Conservation (phyloP, 768 basidiomycete species). For the Scleroderma citrinum region DNA sequence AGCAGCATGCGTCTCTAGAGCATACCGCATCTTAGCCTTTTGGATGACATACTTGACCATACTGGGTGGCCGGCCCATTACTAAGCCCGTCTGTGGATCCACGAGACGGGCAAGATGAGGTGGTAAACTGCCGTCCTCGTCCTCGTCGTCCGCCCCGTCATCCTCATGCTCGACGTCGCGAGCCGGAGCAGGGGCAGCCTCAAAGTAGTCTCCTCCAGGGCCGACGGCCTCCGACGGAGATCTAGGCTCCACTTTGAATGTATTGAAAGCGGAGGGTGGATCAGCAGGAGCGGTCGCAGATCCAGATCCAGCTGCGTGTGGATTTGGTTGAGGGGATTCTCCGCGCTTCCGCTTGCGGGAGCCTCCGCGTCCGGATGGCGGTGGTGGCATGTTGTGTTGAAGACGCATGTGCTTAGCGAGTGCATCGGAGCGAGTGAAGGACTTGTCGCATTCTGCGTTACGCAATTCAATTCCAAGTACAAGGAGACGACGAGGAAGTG, state of each 20-base stretch:
- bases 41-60: constrained; percentile 65
- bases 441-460: constrained; percentile 81
- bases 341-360: constrained; percentile 65
- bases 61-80: constrained; percentile 61
- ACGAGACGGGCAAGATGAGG: constrained; percentile 44
- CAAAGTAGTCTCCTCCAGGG: constrained; percentile 30
- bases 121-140: constrained; percentile 47
- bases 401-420: constrained; percentile 89
- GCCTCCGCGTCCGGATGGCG: constrained; percentile 67
- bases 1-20: constrained; percentile 58
- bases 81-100: constrained; percentile 54
- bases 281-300: constrained; percentile 2
- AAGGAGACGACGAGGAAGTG: background rate
- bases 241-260: constrained; percentile 59
- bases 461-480: background rate
- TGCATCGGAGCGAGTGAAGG: constrained; percentile 92
- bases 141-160: constrained; percentile 22
- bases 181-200: constrained; percentile 8
- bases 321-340: constrained; percentile 23
- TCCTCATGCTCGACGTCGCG: constrained; percentile 14
- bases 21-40: constrained; percentile 71
- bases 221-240: constrained; percentile 35
- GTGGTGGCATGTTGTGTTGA: constrained; percentile 75
- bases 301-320: constrained; percentile 8
- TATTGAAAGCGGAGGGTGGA: constrained; percentile 40